phyloP scores from a whole-genome alignment of 2,329 filamentous ascomycete genomes.

The Colletotrichum sp. region DNA sequence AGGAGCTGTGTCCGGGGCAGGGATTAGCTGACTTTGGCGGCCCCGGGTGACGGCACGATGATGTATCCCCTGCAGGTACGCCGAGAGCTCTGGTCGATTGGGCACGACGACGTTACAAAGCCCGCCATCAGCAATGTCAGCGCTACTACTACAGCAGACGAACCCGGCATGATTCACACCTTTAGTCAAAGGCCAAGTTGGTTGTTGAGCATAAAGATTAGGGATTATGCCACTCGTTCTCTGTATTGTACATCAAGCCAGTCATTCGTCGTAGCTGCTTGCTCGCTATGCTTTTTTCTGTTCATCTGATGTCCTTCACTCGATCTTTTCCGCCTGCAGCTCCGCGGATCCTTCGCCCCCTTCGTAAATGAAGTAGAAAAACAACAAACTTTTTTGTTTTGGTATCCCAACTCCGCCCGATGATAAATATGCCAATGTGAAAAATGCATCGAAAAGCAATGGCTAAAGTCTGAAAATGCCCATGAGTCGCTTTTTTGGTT shows the following conservation, averaged over 20 bases:
- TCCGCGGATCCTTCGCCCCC: not conserved
- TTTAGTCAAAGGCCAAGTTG: not conserved
- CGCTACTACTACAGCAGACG: not conserved
- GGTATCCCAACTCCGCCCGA: conserved; percentile 16
- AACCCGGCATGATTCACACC: not conserved
- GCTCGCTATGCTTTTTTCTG: not conserved
- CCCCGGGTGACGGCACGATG: conserved; percentile 15
- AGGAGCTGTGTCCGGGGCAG: conserved; percentile 7
- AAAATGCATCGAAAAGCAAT: not conserved
- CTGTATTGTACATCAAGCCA: conserved; percentile 11
- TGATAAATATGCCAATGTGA: not conserved
- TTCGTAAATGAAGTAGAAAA: not conserved
- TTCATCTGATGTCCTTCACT: not conserved
- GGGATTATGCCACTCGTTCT: not conserved
- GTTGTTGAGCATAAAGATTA: not conserved
- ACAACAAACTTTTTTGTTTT: conserved; percentile 4
- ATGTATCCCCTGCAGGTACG: conserved; percentile 22
- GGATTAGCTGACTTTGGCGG: not conserved
- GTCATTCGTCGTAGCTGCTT: conserved; percentile 1
- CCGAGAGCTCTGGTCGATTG: not conserved
- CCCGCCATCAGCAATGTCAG: not conserved
- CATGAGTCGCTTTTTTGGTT: not conserved
- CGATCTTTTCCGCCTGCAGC: not conserved
- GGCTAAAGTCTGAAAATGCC: not conserved
- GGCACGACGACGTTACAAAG: not conserved